Base-by-base conservation (phyloP, 495 filamentous ascomycete genomes). In the Tuber aestivum region DNA sequence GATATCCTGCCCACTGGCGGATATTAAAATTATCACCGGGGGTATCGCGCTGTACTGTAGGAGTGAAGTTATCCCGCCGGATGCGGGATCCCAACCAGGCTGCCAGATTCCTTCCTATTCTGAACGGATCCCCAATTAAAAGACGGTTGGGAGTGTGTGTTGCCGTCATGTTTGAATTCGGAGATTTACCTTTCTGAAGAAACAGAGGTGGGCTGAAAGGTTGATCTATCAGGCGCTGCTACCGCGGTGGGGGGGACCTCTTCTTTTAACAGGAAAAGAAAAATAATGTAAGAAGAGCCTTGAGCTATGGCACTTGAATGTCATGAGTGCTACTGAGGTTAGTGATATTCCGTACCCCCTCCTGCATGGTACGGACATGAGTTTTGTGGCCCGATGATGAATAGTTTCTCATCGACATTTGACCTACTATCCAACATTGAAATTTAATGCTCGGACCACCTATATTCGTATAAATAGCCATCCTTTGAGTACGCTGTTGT, bases 231-330 rank as follows among this genome's bases (percentile, higher is more conserved):
- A 42, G 14, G 41, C 14, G 16, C 41, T 16, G 12, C 16, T 14
- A 42, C 41, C 41, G 14, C 41, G 10, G 16, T 42, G 41, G 9
- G 12, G 3, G 41, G 12, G 12, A 12, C 3, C 14, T 14, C 12
- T 10, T 41, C 41, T 41, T 10, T 12, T 1, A 8, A 8, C 1
- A 56, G 35, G 68, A 42, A n/a, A 78, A 41, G 69, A 72, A 72
- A 76, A 71, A 40, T 40, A 40, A 40, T 3, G 7, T 40, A 45
- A 72, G 41, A 44, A 65, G 74, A 45, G 71, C 77, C 41, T 2
- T 41, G 8, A 41, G 41, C 27, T 32, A 74, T 71, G 35, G 7
- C 7, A 40, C 7, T 40, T 7, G 38, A 40, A 7, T 40, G 38
- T 7, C 7, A 40, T 40, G 38, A 40, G n/a, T n/a, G n/a, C 7